Evolutionary conservation across 257 asterid genomes (phyloP).

Genomic region (Ligustrum vulgare): DNA sequence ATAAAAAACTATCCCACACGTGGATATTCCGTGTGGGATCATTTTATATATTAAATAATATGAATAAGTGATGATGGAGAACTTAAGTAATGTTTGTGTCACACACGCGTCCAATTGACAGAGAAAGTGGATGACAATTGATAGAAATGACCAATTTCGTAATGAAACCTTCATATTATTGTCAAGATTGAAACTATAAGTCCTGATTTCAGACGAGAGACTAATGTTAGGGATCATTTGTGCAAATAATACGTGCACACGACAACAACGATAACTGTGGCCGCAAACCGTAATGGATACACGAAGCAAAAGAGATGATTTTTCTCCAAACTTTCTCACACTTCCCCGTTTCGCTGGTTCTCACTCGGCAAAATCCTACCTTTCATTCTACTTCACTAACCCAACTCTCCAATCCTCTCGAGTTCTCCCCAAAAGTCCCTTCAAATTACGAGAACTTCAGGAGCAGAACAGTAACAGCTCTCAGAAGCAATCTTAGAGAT

Average conservation of each 20-base stretch:
- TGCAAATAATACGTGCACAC: too few species aligned
- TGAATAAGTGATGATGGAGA: too few species aligned
- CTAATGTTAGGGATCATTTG: not conserved
- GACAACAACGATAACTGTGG: not conserved
- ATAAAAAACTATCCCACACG: too few species aligned
- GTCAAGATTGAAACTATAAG: not conserved
- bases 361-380: not conserved
- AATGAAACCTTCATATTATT: not conserved
- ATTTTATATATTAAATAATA: too few species aligned
- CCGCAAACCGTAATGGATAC: not conserved
- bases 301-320: conserved; percentile 23
- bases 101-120: too few species aligned
- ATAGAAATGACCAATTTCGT: not conserved
- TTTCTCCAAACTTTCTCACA: conserved; percentile 30
- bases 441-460: not conserved
- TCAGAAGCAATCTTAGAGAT: conserved; percentile 34
- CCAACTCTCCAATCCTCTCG: conserved; percentile 17
- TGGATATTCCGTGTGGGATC: too few species aligned
- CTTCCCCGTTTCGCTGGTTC: conserved; percentile 27
- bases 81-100: too few species aligned
- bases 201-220: not conserved
- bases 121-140: not conserved
- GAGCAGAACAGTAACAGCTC: conserved; percentile 21
- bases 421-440: conserved; percentile 15
- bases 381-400: conserved; percentile 29